Conservation (phyloP, 1,284 basidiomycete genomes). For the Papiliotrema terrestris region DNA sequence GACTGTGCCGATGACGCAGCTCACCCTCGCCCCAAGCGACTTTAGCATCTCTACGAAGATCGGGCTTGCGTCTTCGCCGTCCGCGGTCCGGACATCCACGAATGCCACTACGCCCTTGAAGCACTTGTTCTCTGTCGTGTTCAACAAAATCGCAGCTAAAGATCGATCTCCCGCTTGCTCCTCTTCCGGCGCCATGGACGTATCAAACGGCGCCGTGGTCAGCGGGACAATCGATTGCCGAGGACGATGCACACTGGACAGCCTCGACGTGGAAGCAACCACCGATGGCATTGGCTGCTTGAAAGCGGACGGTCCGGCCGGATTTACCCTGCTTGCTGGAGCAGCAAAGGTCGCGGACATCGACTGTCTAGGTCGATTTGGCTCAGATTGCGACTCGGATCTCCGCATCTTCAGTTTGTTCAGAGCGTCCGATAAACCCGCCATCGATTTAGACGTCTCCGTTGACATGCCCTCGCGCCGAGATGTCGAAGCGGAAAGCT, state of each 20-base stretch:
- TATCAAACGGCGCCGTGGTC: slow-evolving; percentile 3
- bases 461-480: slow-evolving; percentile 32
- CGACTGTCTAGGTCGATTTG: slow-evolving; percentile 1
- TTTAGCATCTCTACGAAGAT: slow-evolving; percentile 81
- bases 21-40: slow-evolving; percentile 74
- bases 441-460: slow-evolving; percentile 38
- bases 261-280: not conserved
- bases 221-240: slow-evolving; percentile 12
- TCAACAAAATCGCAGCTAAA: slow-evolving; percentile 29
- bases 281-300: not conserved
- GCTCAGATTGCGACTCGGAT: not conserved
- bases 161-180: slow-evolving; percentile 14
- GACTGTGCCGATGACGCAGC: slow-evolving; percentile 2
- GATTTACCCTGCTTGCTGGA: not conserved
- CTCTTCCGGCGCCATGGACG: slow-evolving; percentile 8
- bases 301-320: not conserved
- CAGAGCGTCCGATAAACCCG: slow-evolving; percentile 37
- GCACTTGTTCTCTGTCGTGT: slow-evolving; percentile 22
- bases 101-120: slow-evolving; percentile 77
- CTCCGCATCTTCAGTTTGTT: slow-evolving; percentile 36
- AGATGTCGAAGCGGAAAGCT: slow-evolving; percentile 13
- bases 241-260: slow-evolving; percentile 22
- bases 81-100: slow-evolving; percentile 81
- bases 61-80: slow-evolving; percentile 78
- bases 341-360: not conserved